These are phyloP conservation scores for Myriosclerotinia duriaeana DNA, from an alignment of 2,329 filamentous ascomycete species.

Conservation along the genomic window DNA sequence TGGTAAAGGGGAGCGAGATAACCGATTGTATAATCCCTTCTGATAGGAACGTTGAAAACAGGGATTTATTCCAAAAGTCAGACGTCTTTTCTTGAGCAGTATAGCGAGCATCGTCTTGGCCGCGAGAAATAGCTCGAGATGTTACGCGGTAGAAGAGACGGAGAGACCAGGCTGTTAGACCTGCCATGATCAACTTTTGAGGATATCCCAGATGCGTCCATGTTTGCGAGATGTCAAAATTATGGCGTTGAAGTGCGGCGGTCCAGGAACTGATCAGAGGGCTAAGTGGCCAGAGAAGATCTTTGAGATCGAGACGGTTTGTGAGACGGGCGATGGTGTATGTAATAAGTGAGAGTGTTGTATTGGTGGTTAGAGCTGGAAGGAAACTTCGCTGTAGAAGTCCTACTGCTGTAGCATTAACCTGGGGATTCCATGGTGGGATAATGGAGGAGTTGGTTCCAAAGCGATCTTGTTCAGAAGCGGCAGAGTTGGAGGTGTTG, in stretches of 20 bases:
- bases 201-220: conserved; percentile 23
- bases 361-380: conserved; percentile 25
- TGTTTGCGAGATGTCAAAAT: conserved; percentile 21
- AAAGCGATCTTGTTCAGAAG: conserved; percentile 13
- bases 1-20: conserved; percentile 25
- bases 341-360: conserved; percentile 22
- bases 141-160: conserved; percentile 24
- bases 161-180: conserved; percentile 24
- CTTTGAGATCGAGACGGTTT: conserved; percentile 26
- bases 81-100: conserved; percentile 1
- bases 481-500: background rate
- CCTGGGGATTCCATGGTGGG: conserved; percentile 21
- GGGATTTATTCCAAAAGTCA: conserved; percentile 25
- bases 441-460: conserved; percentile 7
- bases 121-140: conserved; percentile 21
- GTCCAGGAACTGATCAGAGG: conserved; percentile 26
- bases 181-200: conserved; percentile 25
- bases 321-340: conserved; percentile 24
- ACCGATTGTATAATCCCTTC: conserved; percentile 26
- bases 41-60: conserved; percentile 24
- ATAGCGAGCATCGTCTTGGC: conserved; percentile 26
- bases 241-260: conserved; percentile 23
- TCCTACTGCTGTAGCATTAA: conserved; percentile 23
- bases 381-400: conserved; percentile 25
- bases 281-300: conserved; percentile 25